Conservation (phyloP, 2,329 filamentous ascomycete genomes). For the Sporothrix humicola region DNA sequence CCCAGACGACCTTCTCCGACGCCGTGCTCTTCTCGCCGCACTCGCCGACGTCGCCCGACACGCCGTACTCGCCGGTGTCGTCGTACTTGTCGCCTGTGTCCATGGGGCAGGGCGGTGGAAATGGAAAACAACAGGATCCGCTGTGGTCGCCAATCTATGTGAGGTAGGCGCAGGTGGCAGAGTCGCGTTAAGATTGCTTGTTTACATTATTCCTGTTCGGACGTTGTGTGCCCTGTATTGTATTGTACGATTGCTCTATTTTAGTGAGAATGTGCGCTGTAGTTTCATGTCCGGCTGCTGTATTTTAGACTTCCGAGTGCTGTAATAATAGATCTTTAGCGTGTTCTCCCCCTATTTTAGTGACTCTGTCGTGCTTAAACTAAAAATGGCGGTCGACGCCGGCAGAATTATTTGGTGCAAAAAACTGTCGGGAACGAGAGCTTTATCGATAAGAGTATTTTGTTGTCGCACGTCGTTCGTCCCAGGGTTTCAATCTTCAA, state of each 20-base stretch:
- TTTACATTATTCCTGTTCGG: too few relatives aligned
- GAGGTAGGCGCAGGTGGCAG: not conserved
- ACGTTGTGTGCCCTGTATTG: not conserved
- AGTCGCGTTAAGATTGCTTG: not conserved
- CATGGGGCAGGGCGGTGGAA: not conserved
- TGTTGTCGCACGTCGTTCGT: not conserved
- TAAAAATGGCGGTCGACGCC: conserved; percentile 3
- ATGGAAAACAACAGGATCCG: not conserved
- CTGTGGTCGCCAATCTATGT: conserved; percentile 8
- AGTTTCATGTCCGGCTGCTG: not conserved
- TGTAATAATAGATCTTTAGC: not conserved
- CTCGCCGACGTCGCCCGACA: not conserved
- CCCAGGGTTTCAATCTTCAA: not conserved
- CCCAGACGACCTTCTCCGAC: not conserved
- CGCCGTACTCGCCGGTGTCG: conserved; percentile 12
- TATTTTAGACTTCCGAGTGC: not conserved
- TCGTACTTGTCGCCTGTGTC: conserved; percentile 18
- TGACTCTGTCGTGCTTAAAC: not conserved
- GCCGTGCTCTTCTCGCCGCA: conserved; percentile 22
- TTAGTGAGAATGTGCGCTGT: not conserved
- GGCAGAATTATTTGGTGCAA: conserved; percentile 13
- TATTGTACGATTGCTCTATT: not conserved
- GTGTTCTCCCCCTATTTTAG: not conserved
- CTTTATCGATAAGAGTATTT: conserved; percentile 19
- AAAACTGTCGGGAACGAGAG: not conserved